Evolutionary conservation across 495 filamentous ascomycete genomes (phyloP), one percentile per base, ranked within the genome.

Genomic region (Hypoxylon lenormandii): DNA sequence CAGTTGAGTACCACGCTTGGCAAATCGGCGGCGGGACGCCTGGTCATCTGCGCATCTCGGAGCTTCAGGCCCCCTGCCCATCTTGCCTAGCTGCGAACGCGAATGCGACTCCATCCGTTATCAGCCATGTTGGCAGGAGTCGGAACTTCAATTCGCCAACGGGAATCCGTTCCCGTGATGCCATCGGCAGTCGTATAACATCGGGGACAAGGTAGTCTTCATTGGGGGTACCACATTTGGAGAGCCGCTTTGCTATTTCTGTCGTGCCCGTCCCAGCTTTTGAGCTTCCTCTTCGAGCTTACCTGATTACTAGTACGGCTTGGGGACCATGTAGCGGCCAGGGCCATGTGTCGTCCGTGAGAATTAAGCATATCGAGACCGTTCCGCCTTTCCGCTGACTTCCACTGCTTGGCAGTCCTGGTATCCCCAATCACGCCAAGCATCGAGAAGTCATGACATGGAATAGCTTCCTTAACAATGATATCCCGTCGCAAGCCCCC

Each of bases 241-340:
- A 63, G 62, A 66, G 42, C 62, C 62, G 42, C 52, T 45, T 45
- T 71, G 15, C 68, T 66, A 62, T 65, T 66, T 63, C 45, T 58
- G 58, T 63, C 53, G 22, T 66, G 23, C 15, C 47, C 54, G 26
- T 63, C 40, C 49, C 26, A 33, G 45, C 21, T 45, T 70, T 54
- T 55, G 58, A 71, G 57, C 68, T 71, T 71, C 68, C 68, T 66
- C 42, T 71, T 71, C 62, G 57, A 71, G 68, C 58, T 55, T 62
- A 28, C 47, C 23, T 63, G 68, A 71, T 71, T 71, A 71, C 68
- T 71, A 71, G 67, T 51, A 66, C 53, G 48, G 47, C 68, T 55
- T 55, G 53, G 46, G 38, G 43, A 52, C 45, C 47, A n/a, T 60
- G 59, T 26, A 42, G 47, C 2, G 19, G 53, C 49, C 53, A 50